These are phyloP conservation scores for Heterobasidion occidentale DNA, from an alignment of 1,284 basidiomycete genomes.

Conservation along the genomic window DNA sequence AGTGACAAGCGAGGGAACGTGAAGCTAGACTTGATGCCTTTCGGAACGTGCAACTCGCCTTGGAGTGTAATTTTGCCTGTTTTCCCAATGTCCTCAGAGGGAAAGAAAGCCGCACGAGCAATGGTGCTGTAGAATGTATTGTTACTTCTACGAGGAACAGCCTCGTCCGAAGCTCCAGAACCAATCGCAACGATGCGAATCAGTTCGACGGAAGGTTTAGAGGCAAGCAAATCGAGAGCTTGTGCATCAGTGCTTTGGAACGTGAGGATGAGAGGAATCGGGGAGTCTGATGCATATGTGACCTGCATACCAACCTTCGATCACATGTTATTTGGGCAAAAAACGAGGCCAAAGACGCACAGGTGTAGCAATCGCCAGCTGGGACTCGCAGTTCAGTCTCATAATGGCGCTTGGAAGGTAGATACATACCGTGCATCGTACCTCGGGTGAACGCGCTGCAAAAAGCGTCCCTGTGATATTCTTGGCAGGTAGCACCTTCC, in stretches of 20 bases:
- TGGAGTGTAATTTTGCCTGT: constrained; percentile 18
- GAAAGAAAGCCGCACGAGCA: constrained; percentile 43
- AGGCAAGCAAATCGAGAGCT: constrained; percentile 40
- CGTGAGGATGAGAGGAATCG: constrained; percentile 40
- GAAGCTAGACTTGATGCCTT: constrained; percentile 41
- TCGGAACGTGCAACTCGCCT: constrained; percentile 45
- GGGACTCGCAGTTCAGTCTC: background rate
- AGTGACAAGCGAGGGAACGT: constrained; percentile 44
- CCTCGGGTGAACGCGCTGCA: constrained; percentile 28
- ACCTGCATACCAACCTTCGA: constrained; percentile 23
- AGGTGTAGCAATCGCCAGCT: constrained; percentile 50
- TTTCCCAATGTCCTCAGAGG: constrained; percentile 23
- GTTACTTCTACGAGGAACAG: constrained; percentile 31
- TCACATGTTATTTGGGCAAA: too few relatives aligned
- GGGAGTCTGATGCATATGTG: constrained; percentile 38
- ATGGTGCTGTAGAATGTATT: constrained; percentile 36
- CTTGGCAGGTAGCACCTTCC: constrained; percentile 32
- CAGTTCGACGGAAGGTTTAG: constrained; percentile 24
- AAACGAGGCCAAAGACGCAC: constrained; percentile 22
- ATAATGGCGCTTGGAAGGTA: background rate
- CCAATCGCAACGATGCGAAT: constrained; percentile 34
- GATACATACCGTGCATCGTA: constrained; percentile 30
- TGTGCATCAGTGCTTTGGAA: constrained; percentile 35
- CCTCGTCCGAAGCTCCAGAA: constrained; percentile 34
- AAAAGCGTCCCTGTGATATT: constrained; percentile 36